Evolutionary conservation across 495 filamentous ascomycete genomes (phyloP).

Genomic region (Penicillium waksmanii): DNA sequence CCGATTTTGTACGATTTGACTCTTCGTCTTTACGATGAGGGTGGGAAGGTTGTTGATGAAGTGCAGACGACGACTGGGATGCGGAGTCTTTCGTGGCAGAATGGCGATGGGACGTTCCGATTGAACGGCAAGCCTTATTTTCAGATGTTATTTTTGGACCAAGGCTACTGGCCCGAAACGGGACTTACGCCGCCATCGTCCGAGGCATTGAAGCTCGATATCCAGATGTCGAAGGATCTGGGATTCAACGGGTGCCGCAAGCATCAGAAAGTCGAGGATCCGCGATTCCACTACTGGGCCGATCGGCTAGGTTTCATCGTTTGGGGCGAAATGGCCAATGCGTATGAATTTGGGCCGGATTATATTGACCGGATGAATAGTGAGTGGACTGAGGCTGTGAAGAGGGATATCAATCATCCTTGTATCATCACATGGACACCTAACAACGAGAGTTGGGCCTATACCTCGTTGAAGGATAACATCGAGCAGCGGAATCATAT

Average conservation of each 20-base stretch:
- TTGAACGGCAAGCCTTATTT: slow-evolving; percentile 44
- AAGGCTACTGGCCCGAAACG: slow-evolving; percentile 45
- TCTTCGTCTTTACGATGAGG: slow-evolving; percentile 28
- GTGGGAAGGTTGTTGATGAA: slow-evolving; percentile 28
- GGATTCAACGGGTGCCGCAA: slow-evolving; percentile 46
- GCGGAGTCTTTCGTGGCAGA: slow-evolving; percentile 40
- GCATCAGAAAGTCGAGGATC: slow-evolving; percentile 47
- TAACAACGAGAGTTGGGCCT: slow-evolving; percentile 65
- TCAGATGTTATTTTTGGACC: slow-evolving; percentile 42
- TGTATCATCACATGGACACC: slow-evolving; percentile 66
- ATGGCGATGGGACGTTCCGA: slow-evolving; percentile 41
- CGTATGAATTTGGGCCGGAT: slow-evolving; percentile 53
- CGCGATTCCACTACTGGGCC: slow-evolving; percentile 43
- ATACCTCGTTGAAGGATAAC: slow-evolving; percentile 51
- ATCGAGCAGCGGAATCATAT: slow-evolving; percentile 61
- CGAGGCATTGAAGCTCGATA: slow-evolving; percentile 37
- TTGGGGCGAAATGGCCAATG: slow-evolving; percentile 48
- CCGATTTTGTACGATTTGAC: slow-evolving; percentile 41
- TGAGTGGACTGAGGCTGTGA: slow-evolving; percentile 61
- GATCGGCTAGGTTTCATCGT: slow-evolving; percentile 45
- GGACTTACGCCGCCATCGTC: slow-evolving; percentile 43
- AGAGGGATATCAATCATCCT: slow-evolving; percentile 62
- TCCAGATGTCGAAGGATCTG: slow-evolving; percentile 34
- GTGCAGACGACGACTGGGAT: slow-evolving; percentile 40
- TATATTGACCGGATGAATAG: slow-evolving; percentile 55